Base-by-base conservation (phyloP, 2,329 filamentous ascomycete species). In the Trichoderma sp. region DNA sequence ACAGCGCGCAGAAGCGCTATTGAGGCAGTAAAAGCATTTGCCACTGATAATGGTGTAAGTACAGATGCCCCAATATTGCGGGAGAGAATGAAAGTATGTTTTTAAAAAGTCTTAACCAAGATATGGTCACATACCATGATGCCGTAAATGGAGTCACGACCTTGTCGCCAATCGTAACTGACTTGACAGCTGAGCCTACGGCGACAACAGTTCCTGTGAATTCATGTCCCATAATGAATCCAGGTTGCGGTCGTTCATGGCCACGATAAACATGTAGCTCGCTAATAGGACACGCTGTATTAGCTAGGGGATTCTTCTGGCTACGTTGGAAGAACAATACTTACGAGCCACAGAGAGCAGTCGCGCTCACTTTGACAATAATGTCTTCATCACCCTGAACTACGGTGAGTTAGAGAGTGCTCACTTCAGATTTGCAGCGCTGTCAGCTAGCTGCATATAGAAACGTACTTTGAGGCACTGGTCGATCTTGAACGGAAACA, bases 201-300 rank as follows among this genome's bases (percentile, higher is more conserved):
- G 91, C 87, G 40, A 89, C 85, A 11, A 97, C 88, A 29, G 84
- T 86, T 5, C 94, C 94, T 2, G 92, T 93, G 76, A 97, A 96
- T 77, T 97, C 94, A 78, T 97, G 94, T 70, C 93, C 92, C 91
- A 89, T 89, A 68, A 89, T 85, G 74, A 87, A 88, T 31, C 85
- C 87, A 0, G 91, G 87, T 0, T 80, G 84, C 7, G 89, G 91
- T 29, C 88, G 85, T 76, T 97, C 89, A 75, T 93, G 90, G 43
- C 94, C 94, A 57, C 94, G 91, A 81, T 90, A 97, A 66, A 93
- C 89, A 80, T 97, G 94, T 47, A 97, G 84, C 77, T 97, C 94
- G 55, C 68, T 65, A n/a, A 40, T 35, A 33, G 8, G 14, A 14
- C 24, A n/a, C 29, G 21, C 29, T 16, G 49, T 16, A 6, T 66